Percentiles rank a stretch among this genome's conserved stretches.
Evolutionary conservation across 1,284 basidiomycete species (phyloP).

Genomic region (Boletus sp.): DNA sequence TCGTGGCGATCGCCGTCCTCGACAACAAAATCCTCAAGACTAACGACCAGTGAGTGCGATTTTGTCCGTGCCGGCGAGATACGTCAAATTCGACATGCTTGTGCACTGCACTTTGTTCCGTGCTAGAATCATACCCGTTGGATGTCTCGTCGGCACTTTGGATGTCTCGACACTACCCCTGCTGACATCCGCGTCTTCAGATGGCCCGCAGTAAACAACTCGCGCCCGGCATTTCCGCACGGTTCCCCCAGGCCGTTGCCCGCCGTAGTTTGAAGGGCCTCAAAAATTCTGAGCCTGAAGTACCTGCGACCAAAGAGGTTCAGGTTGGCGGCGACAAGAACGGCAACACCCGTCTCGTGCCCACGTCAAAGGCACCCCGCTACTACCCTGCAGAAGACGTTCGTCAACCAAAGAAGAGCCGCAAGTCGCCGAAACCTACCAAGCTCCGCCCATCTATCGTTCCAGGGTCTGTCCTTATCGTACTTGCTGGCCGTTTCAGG

Average conservation of each 20-base stretch:
- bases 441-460: slow-evolving; percentile 86
- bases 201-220: slow-evolving; percentile 94
- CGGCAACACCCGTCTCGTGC: slow-evolving; percentile 82
- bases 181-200: slow-evolving; percentile 39
- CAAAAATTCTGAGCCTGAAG: slow-evolving; percentile 71
- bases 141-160: slow-evolving; percentile 33
- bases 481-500: slow-evolving; percentile 96
- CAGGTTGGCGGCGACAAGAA: slow-evolving; percentile 88
- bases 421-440: slow-evolving; percentile 79
- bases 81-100: background rate
- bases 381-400: slow-evolving; percentile 99
- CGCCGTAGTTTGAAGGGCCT: slow-evolving; percentile 78
- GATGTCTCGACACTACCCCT: slow-evolving; percentile 31
- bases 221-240: slow-evolving; percentile 74
- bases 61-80: slow-evolving; percentile 13
- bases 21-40: slow-evolving; percentile 39
- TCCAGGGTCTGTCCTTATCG: slow-evolving; percentile 93
- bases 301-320: slow-evolving; percentile 73
- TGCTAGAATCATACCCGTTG: slow-evolving; percentile 25
- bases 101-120: background rate
- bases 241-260: slow-evolving; percentile 76
- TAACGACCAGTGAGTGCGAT: slow-evolving; percentile 35
- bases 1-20: slow-evolving; percentile 27
- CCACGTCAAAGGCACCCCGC: slow-evolving; percentile 84
- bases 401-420: slow-evolving; percentile 83